phyloP scores from a whole-genome alignment of 2,329 filamentous ascomycete species.

The Lizonia empirigonia region DNA sequence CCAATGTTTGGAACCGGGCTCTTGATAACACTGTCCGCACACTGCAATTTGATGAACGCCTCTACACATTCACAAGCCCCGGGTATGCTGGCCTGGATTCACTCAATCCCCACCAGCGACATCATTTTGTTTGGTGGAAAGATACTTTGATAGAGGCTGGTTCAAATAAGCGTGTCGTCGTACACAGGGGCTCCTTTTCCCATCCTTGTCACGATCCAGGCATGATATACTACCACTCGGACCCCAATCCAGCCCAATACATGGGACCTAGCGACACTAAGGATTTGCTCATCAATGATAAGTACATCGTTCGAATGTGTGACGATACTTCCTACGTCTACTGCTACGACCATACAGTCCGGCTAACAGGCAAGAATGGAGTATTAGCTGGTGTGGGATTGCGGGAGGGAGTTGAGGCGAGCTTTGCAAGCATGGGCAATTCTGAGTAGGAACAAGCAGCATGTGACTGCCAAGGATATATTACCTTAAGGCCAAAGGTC shows the following conservation, averaged over 20 bases:
- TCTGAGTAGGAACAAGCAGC: background rate
- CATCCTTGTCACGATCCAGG: background rate
- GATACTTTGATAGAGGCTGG: conserved; percentile 15
- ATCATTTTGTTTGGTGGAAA: conserved; percentile 23
- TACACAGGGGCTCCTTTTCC: conserved; percentile 1
- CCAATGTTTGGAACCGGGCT: background rate
- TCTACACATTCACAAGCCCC: conserved; percentile 10
- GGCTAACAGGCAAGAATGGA: conserved; percentile 1
- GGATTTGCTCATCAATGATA: conserved; percentile 8
- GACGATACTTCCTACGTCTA: background rate
- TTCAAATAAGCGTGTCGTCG: background rate
- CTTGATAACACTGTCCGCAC: background rate
- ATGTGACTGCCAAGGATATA: too few species aligned
- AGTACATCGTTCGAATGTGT: conserved; percentile 1
- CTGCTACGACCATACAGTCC: conserved; percentile 13
- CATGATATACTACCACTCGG: too few species aligned
- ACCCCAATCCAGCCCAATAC: background rate
- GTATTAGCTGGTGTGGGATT: background rate
- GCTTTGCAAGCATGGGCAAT: background rate
- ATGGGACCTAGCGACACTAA: background rate
- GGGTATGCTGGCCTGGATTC: background rate
- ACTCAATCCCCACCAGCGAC: background rate
- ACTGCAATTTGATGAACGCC: conserved; percentile 24
- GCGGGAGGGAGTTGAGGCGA: background rate
- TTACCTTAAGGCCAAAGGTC: too few species aligned